Conservation (phyloP, 805 yeast genomes). For the Metschnikowia proteae region DNA sequence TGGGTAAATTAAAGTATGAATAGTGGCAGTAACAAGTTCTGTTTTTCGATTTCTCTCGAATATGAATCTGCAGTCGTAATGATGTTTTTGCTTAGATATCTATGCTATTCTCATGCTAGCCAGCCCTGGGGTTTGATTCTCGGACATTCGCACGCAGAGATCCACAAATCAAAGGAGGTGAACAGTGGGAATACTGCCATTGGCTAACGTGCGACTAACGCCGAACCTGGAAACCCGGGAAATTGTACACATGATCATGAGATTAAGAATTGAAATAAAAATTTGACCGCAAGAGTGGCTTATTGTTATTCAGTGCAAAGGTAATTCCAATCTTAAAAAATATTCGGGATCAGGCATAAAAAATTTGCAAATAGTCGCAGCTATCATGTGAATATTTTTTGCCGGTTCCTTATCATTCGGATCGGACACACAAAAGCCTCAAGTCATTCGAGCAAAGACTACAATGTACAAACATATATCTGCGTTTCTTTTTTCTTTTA, state of each 20-base stretch:
- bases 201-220: slow-evolving; percentile 2
- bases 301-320: too few species aligned
- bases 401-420: background rate
- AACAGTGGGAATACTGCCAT: background rate
- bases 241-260: background rate
- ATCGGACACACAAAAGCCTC: too few species aligned
- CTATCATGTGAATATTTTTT: background rate
- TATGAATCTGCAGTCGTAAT: too few species aligned
- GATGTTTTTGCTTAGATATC: background rate
- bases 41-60: background rate
- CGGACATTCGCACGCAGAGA: slow-evolving; percentile 1
- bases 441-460: too few species aligned
- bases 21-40: background rate
- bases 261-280: background rate
- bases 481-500: too few species aligned
- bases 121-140: background rate
- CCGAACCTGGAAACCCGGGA: background rate
- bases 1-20: background rate
- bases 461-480: too few species aligned
- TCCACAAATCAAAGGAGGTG: slow-evolving; percentile 2
- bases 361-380: background rate
- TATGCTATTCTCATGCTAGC: background rate
- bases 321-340: background rate
- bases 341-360: background rate
- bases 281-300: background rate